Evolutionary conservation across 192 early-diverging fungal genomes (phyloP).

Genomic region (Coemansia sp.): DNA sequence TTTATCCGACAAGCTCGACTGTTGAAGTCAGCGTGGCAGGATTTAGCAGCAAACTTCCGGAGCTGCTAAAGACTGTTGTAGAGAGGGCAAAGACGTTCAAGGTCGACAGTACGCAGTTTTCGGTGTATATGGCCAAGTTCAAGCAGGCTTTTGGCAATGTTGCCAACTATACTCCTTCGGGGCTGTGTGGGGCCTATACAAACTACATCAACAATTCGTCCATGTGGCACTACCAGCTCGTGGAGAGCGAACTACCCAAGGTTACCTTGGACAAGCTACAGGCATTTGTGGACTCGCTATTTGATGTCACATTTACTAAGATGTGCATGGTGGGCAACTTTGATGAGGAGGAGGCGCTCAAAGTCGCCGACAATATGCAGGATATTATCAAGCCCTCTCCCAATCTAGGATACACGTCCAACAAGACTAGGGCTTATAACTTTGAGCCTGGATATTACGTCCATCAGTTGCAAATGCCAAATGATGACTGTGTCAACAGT

Average conservation of each 20-base stretch:
- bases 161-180: background rate
- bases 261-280: slow-evolving; percentile 6
- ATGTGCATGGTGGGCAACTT: background rate
- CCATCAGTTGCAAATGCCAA: background rate
- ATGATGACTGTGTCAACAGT: background rate
- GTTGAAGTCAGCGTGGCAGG: slow-evolving; percentile 16
- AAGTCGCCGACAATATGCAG: slow-evolving; percentile 9
- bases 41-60: background rate
- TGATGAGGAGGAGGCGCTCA: slow-evolving; percentile 1
- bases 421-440: slow-evolving; percentile 83
- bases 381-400: slow-evolving; percentile 13
- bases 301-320: slow-evolving; percentile 25
- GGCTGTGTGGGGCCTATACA: background rate
- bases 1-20: slow-evolving; percentile 61
- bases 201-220: background rate
- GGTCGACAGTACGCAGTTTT: background rate
- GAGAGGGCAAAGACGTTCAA: background rate
- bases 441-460: slow-evolving; percentile 70
- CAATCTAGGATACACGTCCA: slow-evolving; percentile 74
- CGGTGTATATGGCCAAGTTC: background rate
- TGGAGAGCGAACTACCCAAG: background rate
- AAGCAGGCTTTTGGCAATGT: background rate
- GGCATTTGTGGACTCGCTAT: slow-evolving; percentile 7
- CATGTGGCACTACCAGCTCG: background rate
- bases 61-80: background rate